phyloP scores from a whole-genome alignment of 108 stramenopile genomes.

The Nitzschia palea region DNA sequence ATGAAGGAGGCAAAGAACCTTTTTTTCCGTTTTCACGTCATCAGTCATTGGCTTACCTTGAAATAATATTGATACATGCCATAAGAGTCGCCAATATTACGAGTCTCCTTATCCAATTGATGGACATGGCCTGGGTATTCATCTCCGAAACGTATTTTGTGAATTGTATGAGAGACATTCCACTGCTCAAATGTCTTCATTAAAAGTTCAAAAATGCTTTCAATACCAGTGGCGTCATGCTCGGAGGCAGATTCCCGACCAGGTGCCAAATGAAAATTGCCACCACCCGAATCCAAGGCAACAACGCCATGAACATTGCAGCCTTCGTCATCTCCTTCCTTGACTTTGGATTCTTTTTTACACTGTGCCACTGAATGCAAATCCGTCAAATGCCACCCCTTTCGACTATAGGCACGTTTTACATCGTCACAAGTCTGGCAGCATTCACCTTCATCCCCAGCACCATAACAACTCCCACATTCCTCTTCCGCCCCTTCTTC shows the following conservation, averaged over 20 bases:
- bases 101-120: conserved; percentile 74
- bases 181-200: conserved; percentile 77
- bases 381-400: conserved; percentile 85
- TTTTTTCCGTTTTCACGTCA: not conserved
- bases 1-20: conserved; percentile 3
- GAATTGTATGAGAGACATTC: conserved; percentile 91
- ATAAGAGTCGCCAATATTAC: conserved; percentile 71
- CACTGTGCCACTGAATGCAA: conserved; percentile 64
- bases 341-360: conserved; percentile 15
- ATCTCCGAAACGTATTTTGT: conserved; percentile 85
- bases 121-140: conserved; percentile 62
- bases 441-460: conserved; percentile 90
- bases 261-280: conserved; percentile 96
- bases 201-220: conserved; percentile 40
- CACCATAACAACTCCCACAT: conserved; percentile 97
- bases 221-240: conserved; percentile 3
- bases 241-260: conserved; percentile 55
- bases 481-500: conserved; percentile 40
- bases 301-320: conserved; percentile 91
- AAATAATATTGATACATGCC: conserved; percentile 96
- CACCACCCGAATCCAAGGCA: conserved; percentile 83
- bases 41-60: conserved; percentile 55
- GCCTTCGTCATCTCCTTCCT: conserved; percentile 75
- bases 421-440: conserved; percentile 97
- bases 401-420: conserved; percentile 82